Percentiles rank a stretch among this genome's conserved stretches.
Conservation (phyloP, 108 stramenopile species). For the Cyclostephanos invisitatus region DNA sequence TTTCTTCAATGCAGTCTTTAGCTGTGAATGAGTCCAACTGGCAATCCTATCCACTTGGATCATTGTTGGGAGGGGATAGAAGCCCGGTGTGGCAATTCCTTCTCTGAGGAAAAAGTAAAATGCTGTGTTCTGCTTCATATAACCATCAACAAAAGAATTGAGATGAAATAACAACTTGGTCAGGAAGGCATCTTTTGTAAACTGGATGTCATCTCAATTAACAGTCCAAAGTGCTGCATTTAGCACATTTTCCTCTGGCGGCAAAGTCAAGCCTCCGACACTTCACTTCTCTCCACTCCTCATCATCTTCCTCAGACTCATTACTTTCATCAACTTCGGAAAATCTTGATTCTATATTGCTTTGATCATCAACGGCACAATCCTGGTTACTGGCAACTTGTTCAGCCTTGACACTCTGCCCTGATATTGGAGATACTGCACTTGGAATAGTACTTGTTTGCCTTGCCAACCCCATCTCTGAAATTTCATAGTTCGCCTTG, state of each 20-base stretch:
- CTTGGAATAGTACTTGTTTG: too few relatives aligned
- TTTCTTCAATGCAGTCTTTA: not conserved
- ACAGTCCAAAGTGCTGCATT: not conserved
- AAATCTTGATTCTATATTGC: not conserved
- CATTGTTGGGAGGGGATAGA: not conserved
- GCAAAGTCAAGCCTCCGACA: not conserved
- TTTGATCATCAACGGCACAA: not conserved
- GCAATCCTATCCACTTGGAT: conserved; percentile 7
- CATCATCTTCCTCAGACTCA: not conserved
- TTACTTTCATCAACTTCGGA: conserved; percentile 1
- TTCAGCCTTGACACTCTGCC: not conserved
- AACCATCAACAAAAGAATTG: conserved; percentile 5
- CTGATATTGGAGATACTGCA: not conserved
- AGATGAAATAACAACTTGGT: conserved; percentile 14
- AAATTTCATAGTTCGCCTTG: not conserved
- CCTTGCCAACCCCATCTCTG: not conserved
- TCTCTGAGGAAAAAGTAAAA: conserved; percentile 7
- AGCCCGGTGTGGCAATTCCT: conserved; percentile 12
- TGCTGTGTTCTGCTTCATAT: not conserved
- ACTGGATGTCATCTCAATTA: not conserved
- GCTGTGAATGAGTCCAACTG: conserved; percentile 7
- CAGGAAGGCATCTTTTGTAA: conserved; percentile 5
- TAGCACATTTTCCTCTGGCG: not conserved
- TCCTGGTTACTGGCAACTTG: not conserved
- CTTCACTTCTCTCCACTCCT: not conserved